Evolutionary conservation across 441 rosid genomes (phyloP).

Genomic region (Populus hybrid): DNA sequence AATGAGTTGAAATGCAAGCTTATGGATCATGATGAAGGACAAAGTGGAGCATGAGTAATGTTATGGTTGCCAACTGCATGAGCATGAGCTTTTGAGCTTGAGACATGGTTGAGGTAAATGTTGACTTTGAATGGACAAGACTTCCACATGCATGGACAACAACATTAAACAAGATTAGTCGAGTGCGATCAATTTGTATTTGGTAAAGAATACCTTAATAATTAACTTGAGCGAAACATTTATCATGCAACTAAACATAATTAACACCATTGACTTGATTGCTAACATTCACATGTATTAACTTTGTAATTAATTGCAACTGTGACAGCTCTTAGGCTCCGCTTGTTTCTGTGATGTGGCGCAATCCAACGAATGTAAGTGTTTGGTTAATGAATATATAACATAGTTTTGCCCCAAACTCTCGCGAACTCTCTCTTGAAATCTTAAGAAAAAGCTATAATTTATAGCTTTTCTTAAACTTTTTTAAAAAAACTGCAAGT

Average conservation of each 20-base stretch:
- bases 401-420: too few relatives aligned
- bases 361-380: too few relatives aligned
- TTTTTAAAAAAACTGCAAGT: too few relatives aligned
- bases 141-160: background rate
- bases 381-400: too few relatives aligned
- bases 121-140: background rate
- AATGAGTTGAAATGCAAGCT: background rate
- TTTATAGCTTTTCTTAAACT: too few relatives aligned
- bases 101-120: background rate
- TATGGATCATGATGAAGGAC: background rate
- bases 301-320: background rate
- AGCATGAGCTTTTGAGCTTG: background rate
- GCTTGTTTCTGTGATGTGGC: too few relatives aligned
- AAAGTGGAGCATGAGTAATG: background rate
- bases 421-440: too few relatives aligned
- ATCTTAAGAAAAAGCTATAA: too few relatives aligned
- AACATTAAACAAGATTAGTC: background rate
- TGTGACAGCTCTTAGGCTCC: background rate
- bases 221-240: background rate
- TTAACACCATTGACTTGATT: background rate
- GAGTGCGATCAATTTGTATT: background rate
- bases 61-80: slow-evolving; percentile 1
- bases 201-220: background rate
- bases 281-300: background rate
- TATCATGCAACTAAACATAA: background rate